Base-by-base conservation (phyloP, 495 filamentous ascomycete genomes). In the Aspergillus nidulans region DNA sequence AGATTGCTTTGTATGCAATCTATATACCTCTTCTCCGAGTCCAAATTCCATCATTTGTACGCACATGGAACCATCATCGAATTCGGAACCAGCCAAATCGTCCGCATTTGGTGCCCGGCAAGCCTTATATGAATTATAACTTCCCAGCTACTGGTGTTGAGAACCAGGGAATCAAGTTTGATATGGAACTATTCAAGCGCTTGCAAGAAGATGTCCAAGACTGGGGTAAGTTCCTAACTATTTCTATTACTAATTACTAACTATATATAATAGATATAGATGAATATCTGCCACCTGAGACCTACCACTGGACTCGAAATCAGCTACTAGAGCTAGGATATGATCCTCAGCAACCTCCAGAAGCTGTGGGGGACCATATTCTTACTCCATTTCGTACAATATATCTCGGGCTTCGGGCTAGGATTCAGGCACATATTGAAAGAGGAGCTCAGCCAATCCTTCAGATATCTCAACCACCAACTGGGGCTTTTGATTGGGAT, bases 101-200 rank as follows among this genome's bases (percentile, higher is more conserved):
- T 18, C 58, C 58, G 19, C 39, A 63, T 23, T 40, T 43, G 15
- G 40, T 59, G 12, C 41, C 47, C 2, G 60, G 60, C 25, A 63
- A 63, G 53, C 60, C 52, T 25, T 57, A 50, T 30, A 59, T 63
- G 49, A 45, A 49, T 19, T 63, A 61, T 50, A 20, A 63, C 26
- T 54, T 46, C 49, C 58, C 58, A 16, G 30, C 48, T 10, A 39
- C 53, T 40, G 49, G 45, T 40, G 40, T 63, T 25, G 28, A 57
- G 32, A 50, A 63, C 20, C 57, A 57, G 18, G 61, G 61, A 3
- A 36, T 57, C 15, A 16, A 40, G 39, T 19, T 57, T 41, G 40
- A 61, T 16, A 15, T 12, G 6, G 26, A 36, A 0, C 43, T 38
- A 21, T 24, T 61, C 12, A 40, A 61, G 16, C 6, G 6, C 19